Evolutionary conservation across 306 rosid genomes (phyloP), one percentile per base, ranked within the genome.

Genomic region (Acmispon strigosus): DNA sequence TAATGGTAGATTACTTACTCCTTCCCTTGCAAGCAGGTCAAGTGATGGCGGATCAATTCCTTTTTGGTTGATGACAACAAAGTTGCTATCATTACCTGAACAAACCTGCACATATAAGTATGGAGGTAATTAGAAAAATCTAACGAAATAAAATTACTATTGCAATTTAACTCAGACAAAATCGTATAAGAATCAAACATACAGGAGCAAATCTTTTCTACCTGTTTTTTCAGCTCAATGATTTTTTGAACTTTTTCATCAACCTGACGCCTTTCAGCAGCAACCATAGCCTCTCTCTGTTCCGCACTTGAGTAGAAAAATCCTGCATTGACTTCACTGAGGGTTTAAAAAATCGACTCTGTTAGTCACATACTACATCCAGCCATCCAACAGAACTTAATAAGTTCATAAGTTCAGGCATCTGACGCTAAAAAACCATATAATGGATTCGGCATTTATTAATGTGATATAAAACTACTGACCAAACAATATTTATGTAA

Each of bases 31-130:
- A 34, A 94, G 95, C 78, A 87, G 72, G 87, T 94, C 99, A 80
- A 91, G 53, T n/a, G 99, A 94, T 43, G 96, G 96, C 44, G 99
- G 97, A 71, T 94, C 99, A 75, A 94, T 94, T 80, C 99, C 99
- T 71, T 91, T 91, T 85, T 94, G 99, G 81, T 87, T 94, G 70
- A 94, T 91, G 76, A 94, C 74, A 62, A 89, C 90, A 81, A 94
- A 91, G 72, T 76, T 90, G 82, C 78, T 89, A 76, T 87, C 90
- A 67, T 80, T 79, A 54, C 84, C 96, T 13, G 95, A 69, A 60
- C 99, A 94, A 78, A 94, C 96, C 99, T 94, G 84, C 74, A 80
- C 29, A 20, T 16, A 69, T 73, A 42, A 16, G 48, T 12, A 66
- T 7, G 16, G 15, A 65, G 49, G 9, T 51, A 61, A 58, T 47